A percentile compares a stretch with the other conserved stretches of the same genome.
These are phyloP conservation scores for Grifola frondosa DNA, from an alignment of 1,284 basidiomycete species.

Conservation along the genomic window DNA sequence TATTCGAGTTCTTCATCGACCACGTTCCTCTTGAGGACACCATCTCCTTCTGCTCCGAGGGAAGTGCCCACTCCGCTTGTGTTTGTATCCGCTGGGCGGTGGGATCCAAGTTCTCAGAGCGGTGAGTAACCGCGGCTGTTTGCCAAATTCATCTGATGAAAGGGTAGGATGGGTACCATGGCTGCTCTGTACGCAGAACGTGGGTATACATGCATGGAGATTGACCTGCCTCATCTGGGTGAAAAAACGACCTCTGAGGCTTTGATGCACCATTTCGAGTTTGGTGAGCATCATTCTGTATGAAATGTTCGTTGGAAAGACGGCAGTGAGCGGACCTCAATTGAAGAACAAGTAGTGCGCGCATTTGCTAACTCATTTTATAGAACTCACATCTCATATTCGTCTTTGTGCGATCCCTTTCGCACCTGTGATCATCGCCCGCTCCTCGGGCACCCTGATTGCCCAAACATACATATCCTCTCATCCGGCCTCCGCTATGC, in stretches of 20 bases:
- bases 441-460: conserved; percentile 50
- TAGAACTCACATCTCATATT: conserved; percentile 43
- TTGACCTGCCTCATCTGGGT: conserved; percentile 44
- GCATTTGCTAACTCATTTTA: background rate
- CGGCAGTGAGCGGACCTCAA: background rate
- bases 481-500: conserved; percentile 57
- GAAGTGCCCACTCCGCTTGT: conserved; percentile 54
- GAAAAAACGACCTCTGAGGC: conserved; percentile 19
- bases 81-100: conserved; percentile 21
- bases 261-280: conserved; percentile 28
- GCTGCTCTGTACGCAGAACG: conserved; percentile 53
- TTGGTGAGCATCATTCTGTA: conserved; percentile 10
- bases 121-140: too few relatives aligned
- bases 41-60: conserved; percentile 42
- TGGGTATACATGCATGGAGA: conserved; percentile 61
- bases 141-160: background rate
- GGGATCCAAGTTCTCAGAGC: conserved; percentile 18
- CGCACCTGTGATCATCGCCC: conserved; percentile 62
- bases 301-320: background rate
- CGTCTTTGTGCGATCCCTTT: conserved; percentile 53
- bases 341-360: too few relatives aligned
- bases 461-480: conserved; percentile 69
- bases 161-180: conserved; percentile 36
- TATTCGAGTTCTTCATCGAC: conserved; percentile 14
- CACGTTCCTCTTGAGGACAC: conserved; percentile 33